Evolutionary conservation across 2,329 filamentous ascomycete species (phyloP), one percentile per base, ranked within the genome.

Genomic region (Colletotrichum filicis): DNA sequence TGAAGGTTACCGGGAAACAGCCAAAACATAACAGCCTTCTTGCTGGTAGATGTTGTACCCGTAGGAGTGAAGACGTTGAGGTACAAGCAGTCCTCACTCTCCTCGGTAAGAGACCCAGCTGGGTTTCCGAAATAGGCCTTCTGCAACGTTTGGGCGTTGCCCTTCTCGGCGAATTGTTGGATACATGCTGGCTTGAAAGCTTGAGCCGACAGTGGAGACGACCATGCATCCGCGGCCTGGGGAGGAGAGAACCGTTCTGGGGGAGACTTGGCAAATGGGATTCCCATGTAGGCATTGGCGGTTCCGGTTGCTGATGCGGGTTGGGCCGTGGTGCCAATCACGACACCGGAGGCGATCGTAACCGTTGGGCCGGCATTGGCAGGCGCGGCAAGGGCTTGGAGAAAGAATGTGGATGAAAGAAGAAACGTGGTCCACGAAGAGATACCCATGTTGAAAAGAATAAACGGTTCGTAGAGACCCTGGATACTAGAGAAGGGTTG

Each of bases 81-180:
- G 32, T 79, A 82, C 28, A 83, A 63, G 26, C 82, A 83, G 52
- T 83, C 80, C 55, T 83, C 82, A 28, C 79, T 79, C 46, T 78
- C 78, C 1, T 75, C 76, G 14, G 69, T 26, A 4, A 73, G 56
- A 37, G 60, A 19, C 2, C 71, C 71, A 14, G 66, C 60, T 4
- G 71, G 71, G 11, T 73, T 73, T 19, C 71, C 71, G 16, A 73
- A 73, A 28, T 57, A 57, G 22, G 49, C 28, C 60, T 71, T 73
- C 1, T 70, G 66, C 22, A 65, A 24, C 11, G 19, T 24, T 12
- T 66, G 60, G 24, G 71, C 26, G 2, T 30, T 57, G 4, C 71
- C 71, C 5, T 28, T 35, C 19, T 66, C 12, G 4, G 66, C 5
- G 12, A 73, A 73, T 6, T 73, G 71, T 28, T 73, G 71, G 2